Conservation (phyloP, 306 rosid genomes). For the Vigna radiata region DNA sequence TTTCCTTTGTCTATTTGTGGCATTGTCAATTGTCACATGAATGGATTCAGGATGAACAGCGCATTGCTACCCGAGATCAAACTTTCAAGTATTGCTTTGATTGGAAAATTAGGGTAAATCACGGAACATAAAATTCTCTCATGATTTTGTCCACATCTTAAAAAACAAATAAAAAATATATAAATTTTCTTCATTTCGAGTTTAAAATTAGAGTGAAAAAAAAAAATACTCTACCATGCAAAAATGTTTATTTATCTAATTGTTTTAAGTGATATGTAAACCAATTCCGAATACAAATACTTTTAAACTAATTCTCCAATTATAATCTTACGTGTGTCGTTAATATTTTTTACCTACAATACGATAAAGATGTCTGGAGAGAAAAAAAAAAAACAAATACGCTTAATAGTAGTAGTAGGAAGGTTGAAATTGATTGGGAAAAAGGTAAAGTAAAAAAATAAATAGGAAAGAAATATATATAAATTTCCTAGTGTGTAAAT, state of each 20-base stretch:
- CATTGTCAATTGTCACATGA: conserved; percentile 46
- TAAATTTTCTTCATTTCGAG: no score
- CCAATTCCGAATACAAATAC: not conserved
- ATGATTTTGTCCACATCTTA: no score
- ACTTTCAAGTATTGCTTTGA: not conserved
- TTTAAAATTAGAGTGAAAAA: no score
- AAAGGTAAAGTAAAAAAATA: no score
- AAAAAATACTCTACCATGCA: not conserved
- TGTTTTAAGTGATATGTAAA: not conserved
- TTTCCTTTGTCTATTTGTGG: conserved; percentile 28
- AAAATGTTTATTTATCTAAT: not conserved
- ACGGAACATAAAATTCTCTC: no score
- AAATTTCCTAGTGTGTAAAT: no score
- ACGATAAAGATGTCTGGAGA: not conserved
- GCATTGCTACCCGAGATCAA: not conserved
- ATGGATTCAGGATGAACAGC: conserved; percentile 8
- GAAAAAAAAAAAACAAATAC: not conserved
- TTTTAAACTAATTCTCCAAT: not conserved
- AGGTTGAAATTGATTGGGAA: not conserved
- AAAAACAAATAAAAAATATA: no score
- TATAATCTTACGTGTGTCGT: no score
- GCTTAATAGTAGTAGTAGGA: no score
- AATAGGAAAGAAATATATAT: not conserved
- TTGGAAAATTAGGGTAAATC: not conserved
- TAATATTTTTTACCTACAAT: not conserved